Base-by-base conservation (phyloP, 2,329 filamentous ascomycete genomes). In the Tolypocladium sp. region DNA sequence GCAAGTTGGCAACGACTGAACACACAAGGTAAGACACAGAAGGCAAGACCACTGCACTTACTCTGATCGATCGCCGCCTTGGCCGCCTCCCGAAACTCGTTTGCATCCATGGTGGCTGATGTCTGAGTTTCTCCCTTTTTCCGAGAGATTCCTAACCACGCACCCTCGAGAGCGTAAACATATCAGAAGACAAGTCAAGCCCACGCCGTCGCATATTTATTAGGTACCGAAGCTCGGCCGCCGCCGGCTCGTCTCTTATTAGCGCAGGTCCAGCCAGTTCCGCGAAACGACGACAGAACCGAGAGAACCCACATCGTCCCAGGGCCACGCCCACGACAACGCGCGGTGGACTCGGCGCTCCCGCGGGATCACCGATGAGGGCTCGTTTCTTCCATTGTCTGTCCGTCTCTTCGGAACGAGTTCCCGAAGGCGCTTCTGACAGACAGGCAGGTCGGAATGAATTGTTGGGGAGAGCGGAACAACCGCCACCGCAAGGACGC, bases 31-130 rank as follows among this genome's bases (percentile, higher is more conserved):
- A n/a, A n/a, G n/a, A n/a, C n/a, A n/a, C n/a, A n/a, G n/a, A n/a
- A n/a, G 53, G 8, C 22, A 46, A 25, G 8, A 10, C 35, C 17
- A n/a, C 13, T n/a, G 57, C 13, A 77, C 85, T 70, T 75, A 92
- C 91, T 95, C 60, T 96, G 89, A 64, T 95, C 89, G 69, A 96
- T 85, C 61, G 88, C 88, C 59, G 86, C 83, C 63, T 90, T 84
- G 52, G 91, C 92, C 63, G 91, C 90, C 61, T 84, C 77, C 63
- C 86, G 82, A 74, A 96, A 97, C 67, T 93, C 84, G 59, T 87
- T 78, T 35, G 87, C 85, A 69, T 96, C 86, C 92, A 96, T 96
- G 51, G 40, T 52, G 37, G n/a, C 56, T 8, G 57, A 5, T 22
- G 33, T 57, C 25, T 42, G 17, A 40, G n/a, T 51, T 9, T 56